Conservation (phyloP, 768 basidiomycete genomes). For the Psilocybe tampanensis region DNA sequence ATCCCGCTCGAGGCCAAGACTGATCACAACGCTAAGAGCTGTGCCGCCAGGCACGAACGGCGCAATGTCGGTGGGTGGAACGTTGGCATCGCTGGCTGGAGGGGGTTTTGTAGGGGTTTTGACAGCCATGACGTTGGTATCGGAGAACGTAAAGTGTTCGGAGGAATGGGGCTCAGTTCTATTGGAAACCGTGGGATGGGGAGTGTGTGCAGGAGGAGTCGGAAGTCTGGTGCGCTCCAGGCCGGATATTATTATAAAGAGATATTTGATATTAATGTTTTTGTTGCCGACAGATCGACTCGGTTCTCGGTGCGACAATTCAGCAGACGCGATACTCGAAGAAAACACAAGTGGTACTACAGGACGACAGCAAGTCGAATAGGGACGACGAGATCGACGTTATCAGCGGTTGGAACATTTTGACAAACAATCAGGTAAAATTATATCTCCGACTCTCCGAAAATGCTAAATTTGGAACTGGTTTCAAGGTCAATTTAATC, state of each 20-base stretch:
- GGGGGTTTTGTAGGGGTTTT: slow-evolving; percentile 72
- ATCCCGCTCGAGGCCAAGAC: slow-evolving; percentile 63
- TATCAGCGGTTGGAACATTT: slow-evolving; percentile 65
- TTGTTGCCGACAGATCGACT: slow-evolving; percentile 62
- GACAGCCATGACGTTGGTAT: slow-evolving; percentile 53
- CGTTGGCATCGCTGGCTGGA: slow-evolving; percentile 70
- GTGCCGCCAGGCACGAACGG: slow-evolving; percentile 95
- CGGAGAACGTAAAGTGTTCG: slow-evolving; percentile 65
- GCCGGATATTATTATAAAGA: neutral
- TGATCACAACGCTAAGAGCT: slow-evolving; percentile 74
- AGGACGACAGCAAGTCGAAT: slow-evolving; percentile 44
- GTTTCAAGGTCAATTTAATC: slow-evolving; percentile 41
- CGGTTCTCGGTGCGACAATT: slow-evolving; percentile 83
- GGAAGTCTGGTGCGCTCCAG: slow-evolving; percentile 65
- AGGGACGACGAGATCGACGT: slow-evolving; percentile 36
- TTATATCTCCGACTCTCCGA: slow-evolving; percentile 13
- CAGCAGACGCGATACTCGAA: slow-evolving; percentile 79
- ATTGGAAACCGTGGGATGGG: slow-evolving; percentile 55
- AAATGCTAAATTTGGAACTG: neutral
- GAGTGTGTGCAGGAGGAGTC: slow-evolving; percentile 66
- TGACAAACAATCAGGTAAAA: slow-evolving; percentile 83
- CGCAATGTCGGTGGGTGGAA: slow-evolving; percentile 76
- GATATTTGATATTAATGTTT: slow-evolving; percentile 13
- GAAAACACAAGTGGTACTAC: slow-evolving; percentile 61
- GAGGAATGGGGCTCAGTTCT: slow-evolving; percentile 38